A percentile compares a stretch with the other conserved stretches of the same genome.
phyloP scores from a whole-genome alignment of 208 protist species.

The Acanthamoeba healyi region DNA sequence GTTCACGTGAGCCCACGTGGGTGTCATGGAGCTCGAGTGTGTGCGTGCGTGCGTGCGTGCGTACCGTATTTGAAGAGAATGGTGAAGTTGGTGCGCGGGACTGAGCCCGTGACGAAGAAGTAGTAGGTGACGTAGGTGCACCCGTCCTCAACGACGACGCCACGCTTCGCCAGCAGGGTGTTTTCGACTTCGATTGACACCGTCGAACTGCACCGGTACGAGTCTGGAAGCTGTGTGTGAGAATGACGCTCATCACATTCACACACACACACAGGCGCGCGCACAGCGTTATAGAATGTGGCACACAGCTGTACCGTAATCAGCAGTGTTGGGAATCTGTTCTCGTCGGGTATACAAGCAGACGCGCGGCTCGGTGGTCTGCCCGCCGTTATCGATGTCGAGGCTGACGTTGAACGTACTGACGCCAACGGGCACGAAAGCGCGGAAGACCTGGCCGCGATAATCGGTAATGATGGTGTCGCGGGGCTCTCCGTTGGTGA shows the following conservation, averaged over 20 bases:
- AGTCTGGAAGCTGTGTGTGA: not conserved
- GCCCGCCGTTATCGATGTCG: too few relatives aligned
- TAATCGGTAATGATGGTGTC: not conserved
- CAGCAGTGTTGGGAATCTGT: not conserved
- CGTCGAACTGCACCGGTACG: not conserved
- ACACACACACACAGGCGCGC: too few relatives aligned
- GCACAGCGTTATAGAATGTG: too few relatives aligned
- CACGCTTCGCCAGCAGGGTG: not conserved
- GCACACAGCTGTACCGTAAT: not conserved
- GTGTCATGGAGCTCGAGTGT: not conserved
- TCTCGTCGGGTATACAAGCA: not conserved
- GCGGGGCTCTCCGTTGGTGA: not conserved
- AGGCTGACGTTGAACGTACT: not conserved
- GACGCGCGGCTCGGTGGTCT: not conserved
- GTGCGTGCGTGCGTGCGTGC: not conserved
- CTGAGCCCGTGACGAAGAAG: not conserved
- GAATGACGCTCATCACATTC: too few relatives aligned
- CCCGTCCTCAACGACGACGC: not conserved
- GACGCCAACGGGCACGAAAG: not conserved
- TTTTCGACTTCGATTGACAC: not conserved
- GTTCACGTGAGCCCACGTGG: not conserved
- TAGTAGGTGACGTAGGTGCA: not conserved
- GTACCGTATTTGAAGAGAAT: not conserved
- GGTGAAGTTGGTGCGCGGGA: not conserved
- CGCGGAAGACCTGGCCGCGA: not conserved